Evolutionary conservation across 192 early-diverging fungal genomes (phyloP).

Genomic region (Mycoemilia scoparia): DNA sequence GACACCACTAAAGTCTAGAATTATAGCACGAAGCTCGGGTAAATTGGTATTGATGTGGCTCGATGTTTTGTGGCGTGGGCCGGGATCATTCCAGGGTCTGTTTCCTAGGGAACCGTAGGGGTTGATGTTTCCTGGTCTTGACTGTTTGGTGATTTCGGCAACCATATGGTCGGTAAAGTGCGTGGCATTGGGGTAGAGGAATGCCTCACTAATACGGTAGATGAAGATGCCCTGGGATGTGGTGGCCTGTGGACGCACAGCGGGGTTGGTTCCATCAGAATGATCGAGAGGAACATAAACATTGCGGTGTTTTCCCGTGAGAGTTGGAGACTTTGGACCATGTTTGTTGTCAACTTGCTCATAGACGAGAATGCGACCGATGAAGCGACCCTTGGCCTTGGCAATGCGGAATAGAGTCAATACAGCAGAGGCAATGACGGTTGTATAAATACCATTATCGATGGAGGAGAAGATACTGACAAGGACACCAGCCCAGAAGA

Average conservation of each 20-base stretch:
- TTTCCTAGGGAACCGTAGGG: slow-evolving; percentile 25
- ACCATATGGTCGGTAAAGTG: slow-evolving; percentile 32
- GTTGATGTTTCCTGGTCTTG: slow-evolving; percentile 23
- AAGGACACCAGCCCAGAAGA: slow-evolving; percentile 29
- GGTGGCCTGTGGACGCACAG: slow-evolving; percentile 7
- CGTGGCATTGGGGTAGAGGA: slow-evolving; percentile 26
- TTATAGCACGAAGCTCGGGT: slow-evolving; percentile 43
- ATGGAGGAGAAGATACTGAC: slow-evolving; percentile 34
- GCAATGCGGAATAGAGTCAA: slow-evolving; percentile 68
- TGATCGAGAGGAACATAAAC: slow-evolving; percentile 52
- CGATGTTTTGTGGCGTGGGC: slow-evolving; percentile 21
- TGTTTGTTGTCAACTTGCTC: slow-evolving; percentile 1
- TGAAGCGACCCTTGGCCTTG: slow-evolving; percentile 23
- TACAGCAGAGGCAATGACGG: slow-evolving; percentile 44
- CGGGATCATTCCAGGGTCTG: slow-evolving; percentile 38
- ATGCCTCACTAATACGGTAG: slow-evolving; percentile 26
- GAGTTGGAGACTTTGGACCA: neutral
- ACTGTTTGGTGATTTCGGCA: slow-evolving; percentile 24
- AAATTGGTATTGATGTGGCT: slow-evolving; percentile 16
- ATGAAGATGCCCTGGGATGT: slow-evolving; percentile 20
- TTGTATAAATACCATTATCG: slow-evolving; percentile 65
- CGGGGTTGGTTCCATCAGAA: slow-evolving; percentile 16
- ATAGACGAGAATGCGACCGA: slow-evolving; percentile 21
- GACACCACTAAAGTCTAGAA: slow-evolving; percentile 70
- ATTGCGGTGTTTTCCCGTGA: slow-evolving; percentile 13